Conservation (phyloP, 139 green algal species). For the Edaphochlamys debaryana region DNA sequence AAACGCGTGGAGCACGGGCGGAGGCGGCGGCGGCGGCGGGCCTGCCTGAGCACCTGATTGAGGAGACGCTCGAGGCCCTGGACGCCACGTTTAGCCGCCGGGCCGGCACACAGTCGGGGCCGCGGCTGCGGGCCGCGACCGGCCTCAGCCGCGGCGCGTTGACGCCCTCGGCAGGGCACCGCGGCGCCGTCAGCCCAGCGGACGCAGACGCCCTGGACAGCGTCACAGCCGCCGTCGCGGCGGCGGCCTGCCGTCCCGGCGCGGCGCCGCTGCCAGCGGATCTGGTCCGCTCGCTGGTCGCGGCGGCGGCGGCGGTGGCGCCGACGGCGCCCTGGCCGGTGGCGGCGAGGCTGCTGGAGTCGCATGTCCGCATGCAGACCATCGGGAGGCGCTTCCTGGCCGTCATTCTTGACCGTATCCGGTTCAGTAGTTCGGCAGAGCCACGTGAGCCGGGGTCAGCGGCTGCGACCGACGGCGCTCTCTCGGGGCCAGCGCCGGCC, state of each 20-base stretch:
- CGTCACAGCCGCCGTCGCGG: neutral
- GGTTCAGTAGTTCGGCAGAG: too few species aligned
- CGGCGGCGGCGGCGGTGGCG: neutral
- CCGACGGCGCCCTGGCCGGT: neutral
- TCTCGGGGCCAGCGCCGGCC: neutral
- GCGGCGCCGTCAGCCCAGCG: too few species aligned
- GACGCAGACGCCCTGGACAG: neutral
- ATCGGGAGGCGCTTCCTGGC: neutral
- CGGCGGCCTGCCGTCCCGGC: neutral
- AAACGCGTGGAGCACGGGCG: too few species aligned
- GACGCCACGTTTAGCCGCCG: too few species aligned
- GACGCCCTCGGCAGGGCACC: neutral
- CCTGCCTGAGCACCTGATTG: neutral
- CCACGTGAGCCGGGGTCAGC: too few species aligned
- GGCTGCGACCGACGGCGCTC: neutral
- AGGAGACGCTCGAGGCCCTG: conserved; percentile 1
- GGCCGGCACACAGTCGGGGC: too few species aligned
- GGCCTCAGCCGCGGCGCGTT: neutral
- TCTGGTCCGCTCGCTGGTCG: conserved; percentile 15
- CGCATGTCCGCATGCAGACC: neutral
- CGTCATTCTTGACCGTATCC: neutral
- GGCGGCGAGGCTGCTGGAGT: neutral
- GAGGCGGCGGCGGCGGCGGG: too few species aligned
- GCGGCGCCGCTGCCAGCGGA: neutral
- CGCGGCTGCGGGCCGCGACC: neutral